phyloP scores from a whole-genome alignment of 495 filamentous ascomycete genomes.

The Aspergillus leporis region DNA sequence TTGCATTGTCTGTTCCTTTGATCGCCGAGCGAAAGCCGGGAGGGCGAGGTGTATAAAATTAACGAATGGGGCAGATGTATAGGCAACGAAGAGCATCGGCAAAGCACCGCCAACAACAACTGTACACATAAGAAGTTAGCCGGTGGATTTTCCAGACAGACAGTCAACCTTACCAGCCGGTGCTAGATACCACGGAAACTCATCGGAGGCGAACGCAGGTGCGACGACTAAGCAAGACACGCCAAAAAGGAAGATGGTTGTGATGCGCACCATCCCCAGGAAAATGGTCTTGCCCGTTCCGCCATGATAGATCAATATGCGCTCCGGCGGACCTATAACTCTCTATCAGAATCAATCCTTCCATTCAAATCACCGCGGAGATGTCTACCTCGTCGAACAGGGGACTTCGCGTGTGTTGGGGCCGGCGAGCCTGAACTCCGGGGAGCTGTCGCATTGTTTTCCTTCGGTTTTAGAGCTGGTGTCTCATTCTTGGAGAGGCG shows the following conservation, averaged over 20 bases:
- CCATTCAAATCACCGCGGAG: background rate
- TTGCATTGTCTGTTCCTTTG: slow-evolving; percentile 62
- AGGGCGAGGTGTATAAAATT: slow-evolving; percentile 70
- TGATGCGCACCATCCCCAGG: slow-evolving; percentile 66
- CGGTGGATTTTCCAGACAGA: background rate
- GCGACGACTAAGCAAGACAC: slow-evolving; percentile 61
- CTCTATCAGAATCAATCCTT: slow-evolving; percentile 18
- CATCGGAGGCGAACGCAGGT: slow-evolving; percentile 56
- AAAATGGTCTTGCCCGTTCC: slow-evolving; percentile 66
- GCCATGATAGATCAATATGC: slow-evolving; percentile 70
- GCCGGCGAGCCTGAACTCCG: slow-evolving; percentile 17
- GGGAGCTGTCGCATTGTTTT: slow-evolving; percentile 10
- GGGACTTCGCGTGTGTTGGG: slow-evolving; percentile 28
- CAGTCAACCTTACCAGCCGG: slow-evolving; percentile 42
- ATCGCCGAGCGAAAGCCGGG: slow-evolving; percentile 67
- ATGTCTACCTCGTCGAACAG: slow-evolving; percentile 32
- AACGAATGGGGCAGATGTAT: slow-evolving; percentile 67
- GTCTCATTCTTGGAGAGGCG: slow-evolving; percentile 29
- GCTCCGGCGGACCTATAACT: slow-evolving; percentile 49
- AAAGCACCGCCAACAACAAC: slow-evolving; percentile 60
- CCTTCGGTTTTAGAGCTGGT: slow-evolving; percentile 24
- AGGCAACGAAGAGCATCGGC: slow-evolving; percentile 66
- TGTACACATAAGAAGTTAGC: slow-evolving; percentile 24
- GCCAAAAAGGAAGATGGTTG: slow-evolving; percentile 68
- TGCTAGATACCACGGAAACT: slow-evolving; percentile 45